Conservation (phyloP, 192 early-diverging fungal species). For the Coemansia umbellata region DNA sequence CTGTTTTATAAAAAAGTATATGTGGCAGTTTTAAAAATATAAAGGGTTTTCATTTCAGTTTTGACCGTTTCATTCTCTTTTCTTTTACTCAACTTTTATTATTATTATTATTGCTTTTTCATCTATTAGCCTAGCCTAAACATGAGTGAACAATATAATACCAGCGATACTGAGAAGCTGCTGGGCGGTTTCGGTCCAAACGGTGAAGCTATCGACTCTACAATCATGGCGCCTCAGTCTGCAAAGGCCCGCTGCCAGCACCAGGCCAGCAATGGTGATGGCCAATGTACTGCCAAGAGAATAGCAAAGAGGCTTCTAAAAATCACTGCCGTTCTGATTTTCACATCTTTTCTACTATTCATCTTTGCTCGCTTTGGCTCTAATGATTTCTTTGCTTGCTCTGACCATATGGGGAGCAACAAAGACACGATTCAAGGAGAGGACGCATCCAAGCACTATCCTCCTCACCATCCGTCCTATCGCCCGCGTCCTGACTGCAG, state of each 20-base stretch:
- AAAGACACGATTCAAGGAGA: neutral
- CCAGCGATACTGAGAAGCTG: neutral
- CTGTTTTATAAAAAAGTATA: no score
- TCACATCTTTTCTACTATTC: neutral
- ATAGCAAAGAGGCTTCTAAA: no score
- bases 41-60: no score
- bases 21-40: no score
- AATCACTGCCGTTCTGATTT: no score
- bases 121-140: no score
- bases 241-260: no score
- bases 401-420: neutral
- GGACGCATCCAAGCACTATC: neutral
- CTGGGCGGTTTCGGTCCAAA: neutral
- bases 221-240: no score
- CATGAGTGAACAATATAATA: neutral
- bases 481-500: slow-evolving; percentile 21
- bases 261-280: no score
- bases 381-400: neutral
- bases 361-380: neutral
- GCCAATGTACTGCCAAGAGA: no score
- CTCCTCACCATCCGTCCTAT: neutral
- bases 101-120: neutral
- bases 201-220: neutral
- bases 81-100: neutral
- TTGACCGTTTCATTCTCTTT: neutral